These are phyloP conservation scores for Starmerella bacillaris DNA, from an alignment of 805 yeast genomes.

Conservation along the genomic window DNA sequence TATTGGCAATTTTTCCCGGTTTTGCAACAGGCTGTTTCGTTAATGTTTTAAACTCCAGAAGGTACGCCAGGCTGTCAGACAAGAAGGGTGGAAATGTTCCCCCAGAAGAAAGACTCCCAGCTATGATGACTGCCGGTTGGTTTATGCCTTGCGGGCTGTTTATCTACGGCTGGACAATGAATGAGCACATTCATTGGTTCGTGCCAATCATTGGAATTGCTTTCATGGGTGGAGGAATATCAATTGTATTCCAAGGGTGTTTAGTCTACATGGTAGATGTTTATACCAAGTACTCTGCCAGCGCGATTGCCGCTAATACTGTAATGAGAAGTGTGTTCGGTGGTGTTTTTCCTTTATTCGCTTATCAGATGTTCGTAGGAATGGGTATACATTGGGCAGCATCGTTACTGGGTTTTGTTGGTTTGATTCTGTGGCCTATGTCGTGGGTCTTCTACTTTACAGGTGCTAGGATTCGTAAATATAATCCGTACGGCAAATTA, in stretches of 20 bases:
- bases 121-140: constrained; percentile 33
- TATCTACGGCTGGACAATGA: constrained; percentile 46
- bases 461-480: constrained; percentile 24
- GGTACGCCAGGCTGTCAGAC: constrained; percentile 19
- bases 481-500: constrained; percentile 13
- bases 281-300: constrained; percentile 40
- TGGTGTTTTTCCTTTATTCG: constrained; percentile 47
- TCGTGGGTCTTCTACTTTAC: constrained; percentile 38
- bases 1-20: constrained; percentile 23
- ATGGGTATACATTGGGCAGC: constrained; percentile 41
- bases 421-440: constrained; percentile 29
- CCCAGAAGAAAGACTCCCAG: constrained; percentile 43
- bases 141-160: constrained; percentile 38
- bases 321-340: constrained; percentile 41
- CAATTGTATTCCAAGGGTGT: constrained; percentile 43
- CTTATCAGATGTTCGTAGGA: constrained; percentile 37
- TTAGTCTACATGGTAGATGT: constrained; percentile 47
- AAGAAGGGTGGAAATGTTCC: constrained; percentile 30
- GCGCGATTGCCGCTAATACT: constrained; percentile 44
- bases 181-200: constrained; percentile 30
- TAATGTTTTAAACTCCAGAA: constrained; percentile 18
- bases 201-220: constrained; percentile 40
- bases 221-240: constrained; percentile 35
- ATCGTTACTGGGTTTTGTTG: constrained; percentile 31
- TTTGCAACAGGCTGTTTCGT: constrained; percentile 20